A percentile compares a stretch with the other conserved stretches of the same genome.
Conservation (phyloP, 2,329 filamentous ascomycete species). For the Claviceps sp. region DNA sequence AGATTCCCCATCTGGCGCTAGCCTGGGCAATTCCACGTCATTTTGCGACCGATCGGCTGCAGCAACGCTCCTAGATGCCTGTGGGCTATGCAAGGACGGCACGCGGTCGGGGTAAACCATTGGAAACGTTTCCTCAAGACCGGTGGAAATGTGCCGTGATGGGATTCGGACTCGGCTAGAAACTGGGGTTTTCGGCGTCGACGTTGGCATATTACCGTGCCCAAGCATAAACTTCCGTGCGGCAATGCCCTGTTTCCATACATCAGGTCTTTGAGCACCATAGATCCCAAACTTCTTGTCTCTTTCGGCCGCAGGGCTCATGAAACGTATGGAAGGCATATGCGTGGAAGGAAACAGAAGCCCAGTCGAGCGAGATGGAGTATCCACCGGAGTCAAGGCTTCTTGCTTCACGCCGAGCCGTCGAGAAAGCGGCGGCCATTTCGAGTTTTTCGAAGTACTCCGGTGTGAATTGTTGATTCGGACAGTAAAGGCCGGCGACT, state of each 20-base stretch:
- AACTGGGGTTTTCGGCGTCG: conserved; percentile 12
- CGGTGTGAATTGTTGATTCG: conserved; percentile 7
- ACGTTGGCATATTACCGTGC: conserved; percentile 6
- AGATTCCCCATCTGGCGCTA: background rate
- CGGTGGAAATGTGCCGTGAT: background rate
- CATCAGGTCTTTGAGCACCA: background rate
- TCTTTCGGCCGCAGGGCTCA: conserved; percentile 18
- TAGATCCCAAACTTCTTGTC: conserved; percentile 13
- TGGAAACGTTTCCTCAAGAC: background rate
- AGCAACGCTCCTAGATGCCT: background rate
- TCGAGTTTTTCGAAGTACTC: conserved; percentile 15
- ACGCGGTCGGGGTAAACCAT: background rate
- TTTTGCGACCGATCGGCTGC: background rate
- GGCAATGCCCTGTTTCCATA: background rate
- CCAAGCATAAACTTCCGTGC: background rate
- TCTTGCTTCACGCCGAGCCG: conserved; percentile 12
- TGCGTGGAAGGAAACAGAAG: conserved; percentile 24
- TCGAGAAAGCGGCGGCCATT: conserved; percentile 12
- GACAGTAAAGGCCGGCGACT: background rate
- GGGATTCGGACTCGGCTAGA: conserved; percentile 1
- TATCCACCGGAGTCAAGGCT: conserved; percentile 18
- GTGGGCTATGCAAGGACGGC: background rate
- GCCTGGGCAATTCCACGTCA: background rate
- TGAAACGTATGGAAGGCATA: conserved; percentile 14
- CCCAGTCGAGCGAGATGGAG: conserved; percentile 34